Percentiles rank a stretch among this genome's conserved stretches.
Evolutionary conservation across 164 flowering plant species (phyloP).

Genomic region (Saururus chinensis): DNA sequence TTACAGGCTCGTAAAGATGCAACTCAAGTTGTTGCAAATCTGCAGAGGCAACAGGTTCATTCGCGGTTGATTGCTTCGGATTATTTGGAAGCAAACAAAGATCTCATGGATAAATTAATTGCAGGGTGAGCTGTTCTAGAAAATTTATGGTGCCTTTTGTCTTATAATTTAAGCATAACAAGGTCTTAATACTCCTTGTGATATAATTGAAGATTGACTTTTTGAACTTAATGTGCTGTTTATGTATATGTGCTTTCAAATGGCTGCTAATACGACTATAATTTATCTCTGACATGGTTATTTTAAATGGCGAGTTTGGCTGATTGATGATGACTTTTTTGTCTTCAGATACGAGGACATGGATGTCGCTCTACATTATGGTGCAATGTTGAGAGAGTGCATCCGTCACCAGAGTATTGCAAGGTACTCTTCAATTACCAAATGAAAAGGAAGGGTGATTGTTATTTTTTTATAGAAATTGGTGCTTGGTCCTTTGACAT

Average conservation of each 20-base stretch:
- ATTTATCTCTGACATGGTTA: too few species aligned
- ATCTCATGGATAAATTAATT: slow-evolving; percentile 73
- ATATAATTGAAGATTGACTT: not conserved
- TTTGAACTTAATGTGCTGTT: too few species aligned
- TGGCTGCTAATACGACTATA: too few species aligned
- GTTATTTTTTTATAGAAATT: too few species aligned
- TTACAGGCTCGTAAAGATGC: slow-evolving; percentile 92
- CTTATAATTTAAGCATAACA: not conserved
- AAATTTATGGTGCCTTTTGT: not conserved
- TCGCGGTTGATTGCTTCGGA: slow-evolving; percentile 94
- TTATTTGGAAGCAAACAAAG: slow-evolving; percentile 83
- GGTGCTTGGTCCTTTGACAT: too few species aligned
- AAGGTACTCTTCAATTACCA: slow-evolving; percentile 10
- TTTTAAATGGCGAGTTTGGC: too few species aligned
- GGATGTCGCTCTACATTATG: slow-evolving; percentile 85
- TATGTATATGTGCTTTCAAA: too few species aligned
- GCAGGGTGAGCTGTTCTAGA: slow-evolving; percentile 44
- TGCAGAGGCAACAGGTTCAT: slow-evolving; percentile 91
- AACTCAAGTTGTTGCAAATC: slow-evolving; percentile 93
- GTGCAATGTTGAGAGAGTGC: slow-evolving; percentile 95
- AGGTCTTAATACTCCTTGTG: not conserved
- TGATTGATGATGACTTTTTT: too few species aligned
- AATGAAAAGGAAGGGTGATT: too few species aligned
- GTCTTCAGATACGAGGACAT: slow-evolving; percentile 68
- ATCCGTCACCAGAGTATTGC: slow-evolving; percentile 94